Percentiles rank a stretch among this genome's conserved stretches.
These are phyloP conservation scores for Leccinum boreale DNA, from an alignment of 768 basidiomycete genomes.

Conservation along the genomic window DNA sequence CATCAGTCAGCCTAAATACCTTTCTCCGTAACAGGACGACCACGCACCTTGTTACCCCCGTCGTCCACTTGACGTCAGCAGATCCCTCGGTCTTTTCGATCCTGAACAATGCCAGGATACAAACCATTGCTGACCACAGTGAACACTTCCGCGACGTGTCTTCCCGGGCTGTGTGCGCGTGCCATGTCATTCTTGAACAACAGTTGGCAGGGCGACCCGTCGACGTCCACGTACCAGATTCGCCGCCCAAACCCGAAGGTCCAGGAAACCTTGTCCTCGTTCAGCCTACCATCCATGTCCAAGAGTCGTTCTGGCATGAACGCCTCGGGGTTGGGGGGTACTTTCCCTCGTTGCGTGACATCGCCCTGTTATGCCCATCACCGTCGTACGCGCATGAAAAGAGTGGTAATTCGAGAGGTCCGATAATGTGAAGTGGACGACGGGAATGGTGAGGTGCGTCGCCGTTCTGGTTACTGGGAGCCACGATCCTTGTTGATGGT, in stretches of 20 bases:
- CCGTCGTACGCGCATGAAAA: no score
- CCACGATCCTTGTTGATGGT: no score
- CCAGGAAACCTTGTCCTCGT: background rate
- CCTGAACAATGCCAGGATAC: background rate
- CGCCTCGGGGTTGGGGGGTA: background rate
- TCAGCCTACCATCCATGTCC: background rate
- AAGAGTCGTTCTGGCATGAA: background rate
- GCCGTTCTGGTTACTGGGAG: no score
- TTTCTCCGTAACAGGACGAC: background rate
- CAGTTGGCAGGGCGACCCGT: no score
- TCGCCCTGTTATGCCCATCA: slow-evolving; percentile 9
- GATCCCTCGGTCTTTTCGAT: background rate
- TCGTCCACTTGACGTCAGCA: background rate
- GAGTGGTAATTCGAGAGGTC: no score
- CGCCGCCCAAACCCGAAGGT: background rate
- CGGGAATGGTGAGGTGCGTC: no score
- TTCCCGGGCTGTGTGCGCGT: no score
- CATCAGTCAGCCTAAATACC: background rate
- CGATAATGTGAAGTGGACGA: no score
- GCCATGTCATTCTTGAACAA: no score
- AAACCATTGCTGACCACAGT: no score
- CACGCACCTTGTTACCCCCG: background rate
- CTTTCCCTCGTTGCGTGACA: background rate
- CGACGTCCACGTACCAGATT: no score
- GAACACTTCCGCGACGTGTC: background rate